phyloP scores from a whole-genome alignment of 129 eudicot species.

The Centrapalus pauciflorus region DNA sequence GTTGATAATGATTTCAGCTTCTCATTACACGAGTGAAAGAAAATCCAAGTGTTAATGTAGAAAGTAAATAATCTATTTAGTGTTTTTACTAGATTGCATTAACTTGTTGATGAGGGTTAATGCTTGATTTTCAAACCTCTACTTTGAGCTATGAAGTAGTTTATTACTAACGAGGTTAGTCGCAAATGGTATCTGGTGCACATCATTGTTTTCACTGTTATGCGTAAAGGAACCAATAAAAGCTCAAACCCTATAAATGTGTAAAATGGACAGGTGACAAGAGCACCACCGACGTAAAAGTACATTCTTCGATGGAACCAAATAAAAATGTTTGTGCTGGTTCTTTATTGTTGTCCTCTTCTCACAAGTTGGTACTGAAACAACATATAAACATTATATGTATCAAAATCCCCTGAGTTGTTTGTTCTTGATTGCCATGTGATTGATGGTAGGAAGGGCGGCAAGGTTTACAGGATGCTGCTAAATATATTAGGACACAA shows the following conservation, averaged over 20 bases:
- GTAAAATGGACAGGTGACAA: constrained; percentile 6
- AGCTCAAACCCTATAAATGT: background rate
- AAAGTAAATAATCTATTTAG: constrained; percentile 7
- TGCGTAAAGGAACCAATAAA: constrained; percentile 11
- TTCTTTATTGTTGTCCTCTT: background rate
- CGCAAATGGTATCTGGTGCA: background rate
- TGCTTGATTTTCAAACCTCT: background rate
- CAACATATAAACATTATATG: background rate
- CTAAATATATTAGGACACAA: constrained; percentile 64
- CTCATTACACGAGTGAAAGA: background rate
- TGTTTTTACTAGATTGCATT: background rate
- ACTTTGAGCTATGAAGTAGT: constrained; percentile 2
- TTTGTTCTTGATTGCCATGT: constrained; percentile 5
- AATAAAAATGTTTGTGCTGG: background rate
- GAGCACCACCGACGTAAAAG: background rate
- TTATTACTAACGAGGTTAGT: background rate
- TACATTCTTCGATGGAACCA: background rate
- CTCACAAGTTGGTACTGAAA: background rate
- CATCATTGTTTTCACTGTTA: background rate
- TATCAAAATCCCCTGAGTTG: background rate
- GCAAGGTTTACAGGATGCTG: constrained; percentile 79
- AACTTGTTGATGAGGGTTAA: background rate
- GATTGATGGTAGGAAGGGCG: constrained; percentile 68
- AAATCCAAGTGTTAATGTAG: background rate
- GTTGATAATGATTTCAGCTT: background rate